Evolutionary conservation across 352 stramenopile species (phyloP).

Genomic region (Pythium insidiosum): DNA sequence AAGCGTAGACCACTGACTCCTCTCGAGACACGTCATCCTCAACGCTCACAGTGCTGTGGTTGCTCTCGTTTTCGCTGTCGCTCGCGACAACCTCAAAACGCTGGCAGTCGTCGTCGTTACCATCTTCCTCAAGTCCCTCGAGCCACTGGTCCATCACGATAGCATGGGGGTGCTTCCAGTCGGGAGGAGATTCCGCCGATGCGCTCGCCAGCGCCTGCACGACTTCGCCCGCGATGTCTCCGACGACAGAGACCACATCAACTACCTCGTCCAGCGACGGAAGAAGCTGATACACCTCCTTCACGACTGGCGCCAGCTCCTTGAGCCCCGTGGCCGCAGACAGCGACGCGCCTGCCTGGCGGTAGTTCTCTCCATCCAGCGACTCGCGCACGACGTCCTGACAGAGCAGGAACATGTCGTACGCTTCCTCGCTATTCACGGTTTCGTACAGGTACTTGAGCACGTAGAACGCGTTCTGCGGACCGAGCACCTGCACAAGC

Average conservation of each 20-base stretch:
- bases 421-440: constrained; percentile 63
- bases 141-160: too few species aligned
- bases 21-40: too few species aligned
- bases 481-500: constrained; percentile 46
- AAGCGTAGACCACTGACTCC: too few species aligned
- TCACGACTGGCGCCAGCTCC: constrained; percentile 32
- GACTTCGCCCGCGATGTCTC: constrained; percentile 55
- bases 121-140: too few species aligned
- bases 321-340: constrained; percentile 30
- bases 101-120: constrained; percentile 9
- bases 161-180: too few species aligned
- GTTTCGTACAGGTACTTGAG: constrained; percentile 67
- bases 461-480: constrained; percentile 68
- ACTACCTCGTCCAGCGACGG: constrained; percentile 58
- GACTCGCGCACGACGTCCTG: constrained; percentile 55
- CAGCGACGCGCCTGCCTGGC: constrained; percentile 28
- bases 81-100: constrained; percentile 11
- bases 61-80: not conserved
- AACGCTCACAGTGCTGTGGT: not conserved
- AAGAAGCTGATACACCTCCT: constrained; percentile 40
- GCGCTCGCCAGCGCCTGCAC: not conserved
- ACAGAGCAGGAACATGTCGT: constrained; percentile 59
- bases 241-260: constrained; percentile 43
- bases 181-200: too few species aligned
- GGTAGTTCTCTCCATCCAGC: constrained; percentile 58